Percentiles rank a stretch among this genome's conserved stretches.
These are phyloP conservation scores for Saccharomycopsis sp. DNA, from an alignment of 805 yeast genomes.

Conservation along the genomic window DNA sequence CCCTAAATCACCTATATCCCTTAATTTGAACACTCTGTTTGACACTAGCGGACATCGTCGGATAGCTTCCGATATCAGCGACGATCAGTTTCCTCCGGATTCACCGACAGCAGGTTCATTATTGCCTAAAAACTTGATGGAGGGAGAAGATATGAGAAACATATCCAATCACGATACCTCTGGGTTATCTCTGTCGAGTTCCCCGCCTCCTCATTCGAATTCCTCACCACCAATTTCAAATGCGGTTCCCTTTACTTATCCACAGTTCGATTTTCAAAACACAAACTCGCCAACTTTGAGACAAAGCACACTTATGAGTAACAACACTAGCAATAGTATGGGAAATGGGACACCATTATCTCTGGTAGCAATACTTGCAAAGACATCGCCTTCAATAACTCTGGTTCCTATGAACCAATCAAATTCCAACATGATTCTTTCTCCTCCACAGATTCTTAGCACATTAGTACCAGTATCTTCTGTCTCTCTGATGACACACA, in stretches of 20 bases:
- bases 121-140: slow-evolving; percentile 12
- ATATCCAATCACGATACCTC: not conserved
- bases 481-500: not conserved
- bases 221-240: not conserved
- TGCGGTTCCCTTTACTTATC: not conserved
- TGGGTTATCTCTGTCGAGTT: not conserved
- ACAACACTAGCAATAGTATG: no score
- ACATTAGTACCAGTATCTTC: not conserved
- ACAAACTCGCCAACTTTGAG: no score
- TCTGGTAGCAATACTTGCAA: not conserved
- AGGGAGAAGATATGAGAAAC: slow-evolving; percentile 9
- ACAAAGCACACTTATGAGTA: no score
- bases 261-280: not conserved
- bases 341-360: no score
- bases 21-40: not conserved
- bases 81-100: not conserved
- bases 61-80: not conserved
- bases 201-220: not conserved
- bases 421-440: not conserved
- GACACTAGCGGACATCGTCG: not conserved
- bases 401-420: not conserved
- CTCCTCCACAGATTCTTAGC: not conserved
- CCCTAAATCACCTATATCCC: not conserved
- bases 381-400: not conserved
- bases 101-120: slow-evolving; percentile 11